Base-by-base conservation (phyloP, 208 protist genomes). In the Leishmania martiniquensis region DNA sequence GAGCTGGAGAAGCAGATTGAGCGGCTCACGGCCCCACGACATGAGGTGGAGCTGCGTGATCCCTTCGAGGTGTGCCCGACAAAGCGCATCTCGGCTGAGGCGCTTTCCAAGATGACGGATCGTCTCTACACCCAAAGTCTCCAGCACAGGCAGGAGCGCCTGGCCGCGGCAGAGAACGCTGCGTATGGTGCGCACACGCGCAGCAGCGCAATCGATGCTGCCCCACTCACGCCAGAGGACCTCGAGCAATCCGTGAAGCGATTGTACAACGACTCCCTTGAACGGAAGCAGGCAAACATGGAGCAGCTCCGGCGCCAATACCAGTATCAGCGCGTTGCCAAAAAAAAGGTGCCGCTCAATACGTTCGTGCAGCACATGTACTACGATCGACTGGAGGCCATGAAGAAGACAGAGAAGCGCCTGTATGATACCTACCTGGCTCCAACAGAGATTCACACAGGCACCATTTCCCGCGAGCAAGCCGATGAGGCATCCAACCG, bases 281-380 rank as follows among this genome's bases (percentile, higher is more conserved):
- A 85, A 63, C 66, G 62, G n/a, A 76, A 68, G n/a, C 44, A 85
- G 54, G 67, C 57, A 2, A 85, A 80, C 25, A 81, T 92, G 51
- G 84, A 85, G 32, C 55, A 87, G 39, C 78, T 81, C 22, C 60
- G 82, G 12, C 65, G 87, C 63, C 89, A 87, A 57, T 81, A 88
- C 67, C 75, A 79, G 29, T 87, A 80, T 69, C 82, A 89, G 22
- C 71, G 76, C 5, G 51, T 13, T 9, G 7, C 13, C 3, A 29
- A 66, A 9, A 77, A 76, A 47, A 73, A 85, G 80, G 79, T 94
- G 12, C 80, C 86, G n/a, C 79, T 93, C 0, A 80, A 89, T 25
- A 83, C 77, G 34, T 93, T 90, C 84, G 89, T 93, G 32, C 84
- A 94, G 72, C 87, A 92, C 69, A 94, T 96, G 90, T 96, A 96